These are phyloP conservation scores for Diplodia corticola DNA, from an alignment of 2,329 filamentous ascomycete species.

Conservation along the genomic window DNA sequence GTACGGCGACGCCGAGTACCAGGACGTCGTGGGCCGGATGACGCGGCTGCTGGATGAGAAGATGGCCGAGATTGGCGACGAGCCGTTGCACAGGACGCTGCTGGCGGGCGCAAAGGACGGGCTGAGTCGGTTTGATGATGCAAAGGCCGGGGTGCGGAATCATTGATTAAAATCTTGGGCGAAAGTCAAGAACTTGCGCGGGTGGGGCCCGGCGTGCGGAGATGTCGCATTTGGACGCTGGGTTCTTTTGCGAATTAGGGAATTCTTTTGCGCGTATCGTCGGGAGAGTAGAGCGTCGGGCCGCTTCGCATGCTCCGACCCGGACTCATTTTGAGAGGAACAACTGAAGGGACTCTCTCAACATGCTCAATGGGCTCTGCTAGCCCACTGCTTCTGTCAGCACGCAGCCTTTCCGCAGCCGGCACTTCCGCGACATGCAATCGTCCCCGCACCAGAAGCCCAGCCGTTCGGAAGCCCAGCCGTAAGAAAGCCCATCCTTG, in stretches of 20 bases:
- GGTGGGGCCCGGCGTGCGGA: not conserved
- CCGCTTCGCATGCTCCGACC: too few species aligned
- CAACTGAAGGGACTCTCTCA: not conserved
- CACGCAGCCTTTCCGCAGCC: not conserved
- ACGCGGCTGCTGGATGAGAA: conserved; percentile 42
- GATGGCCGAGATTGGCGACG: conserved; percentile 56
- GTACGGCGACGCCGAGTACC: conserved; percentile 37
- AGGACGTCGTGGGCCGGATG: conserved; percentile 36
- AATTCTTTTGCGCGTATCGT: not conserved
- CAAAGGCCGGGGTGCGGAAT: conserved; percentile 17
- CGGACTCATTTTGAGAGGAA: not conserved
- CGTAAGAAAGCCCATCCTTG: not conserved
- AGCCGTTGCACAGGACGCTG: conserved; percentile 32
- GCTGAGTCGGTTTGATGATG: conserved; percentile 9
- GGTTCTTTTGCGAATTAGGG: not conserved
- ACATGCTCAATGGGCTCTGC: not conserved
- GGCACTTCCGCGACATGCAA: not conserved
- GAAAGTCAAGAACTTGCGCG: not conserved
- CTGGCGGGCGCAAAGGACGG: conserved; percentile 3
- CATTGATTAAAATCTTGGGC: not conserved
- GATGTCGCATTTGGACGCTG: not conserved
- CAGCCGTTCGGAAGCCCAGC: too few species aligned
- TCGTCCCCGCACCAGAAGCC: not conserved
- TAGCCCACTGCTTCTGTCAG: not conserved
- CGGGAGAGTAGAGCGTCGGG: not conserved